phyloP scores from a whole-genome alignment of 2,329 filamentous ascomycete species.

The Botrytis hyacinthi region DNA sequence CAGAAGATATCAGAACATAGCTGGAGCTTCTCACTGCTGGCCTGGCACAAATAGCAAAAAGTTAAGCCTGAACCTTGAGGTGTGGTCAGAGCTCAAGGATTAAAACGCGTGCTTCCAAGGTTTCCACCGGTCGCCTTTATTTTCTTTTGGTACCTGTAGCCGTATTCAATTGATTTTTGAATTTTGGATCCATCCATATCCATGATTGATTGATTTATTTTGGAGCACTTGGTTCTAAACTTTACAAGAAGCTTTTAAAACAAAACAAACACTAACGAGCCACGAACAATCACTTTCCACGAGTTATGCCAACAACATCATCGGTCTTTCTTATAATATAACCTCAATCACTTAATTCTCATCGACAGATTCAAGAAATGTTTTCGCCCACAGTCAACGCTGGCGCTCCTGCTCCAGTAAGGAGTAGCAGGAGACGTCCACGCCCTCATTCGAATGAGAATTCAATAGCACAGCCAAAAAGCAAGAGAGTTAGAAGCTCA shows the following conservation, averaged over 20 bases:
- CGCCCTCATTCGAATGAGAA: slow-evolving; percentile 57
- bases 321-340: not conserved
- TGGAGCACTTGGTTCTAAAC: slow-evolving; percentile 3
- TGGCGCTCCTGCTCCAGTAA: slow-evolving; percentile 54
- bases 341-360: not conserved
- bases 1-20: not conserved
- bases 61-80: not conserved
- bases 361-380: slow-evolving; percentile 43
- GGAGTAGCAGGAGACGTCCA: slow-evolving; percentile 58
- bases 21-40: not conserved
- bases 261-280: not conserved
- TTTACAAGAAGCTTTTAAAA: slow-evolving; percentile 6
- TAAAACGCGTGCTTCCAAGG: slow-evolving; percentile 2
- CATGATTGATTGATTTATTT: slow-evolving; percentile 7
- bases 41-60: not conserved
- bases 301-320: slow-evolving; percentile 8
- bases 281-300: not conserved
- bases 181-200: not conserved
- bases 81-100: slow-evolving; percentile 5
- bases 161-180: slow-evolving; percentile 1
- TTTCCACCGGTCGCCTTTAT: slow-evolving; percentile 5
- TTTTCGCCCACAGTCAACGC: slow-evolving; percentile 55
- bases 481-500: slow-evolving; percentile 60
- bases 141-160: not conserved
- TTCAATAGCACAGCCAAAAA: slow-evolving; percentile 56